phyloP scores from a whole-genome alignment of 345 rosid genomes.

The Limnanthes douglasii region DNA sequence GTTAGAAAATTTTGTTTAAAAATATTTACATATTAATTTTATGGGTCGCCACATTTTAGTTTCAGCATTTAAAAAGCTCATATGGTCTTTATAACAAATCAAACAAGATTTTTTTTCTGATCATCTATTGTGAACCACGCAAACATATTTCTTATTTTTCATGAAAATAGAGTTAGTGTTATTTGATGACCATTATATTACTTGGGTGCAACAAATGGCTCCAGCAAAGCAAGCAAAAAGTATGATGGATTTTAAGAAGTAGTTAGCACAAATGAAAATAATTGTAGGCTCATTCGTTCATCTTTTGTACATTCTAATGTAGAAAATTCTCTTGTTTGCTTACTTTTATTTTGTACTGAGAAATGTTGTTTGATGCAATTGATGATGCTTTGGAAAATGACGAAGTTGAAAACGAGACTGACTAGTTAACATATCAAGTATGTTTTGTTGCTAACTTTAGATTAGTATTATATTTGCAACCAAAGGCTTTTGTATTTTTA shows the following conservation, averaged over 20 bases:
- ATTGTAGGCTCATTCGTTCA: constrained; percentile 40
- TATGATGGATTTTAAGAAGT: constrained; percentile 73
- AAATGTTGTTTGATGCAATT: constrained; percentile 92
- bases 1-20: no score
- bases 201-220: constrained; percentile 65
- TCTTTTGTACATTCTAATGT: no score
- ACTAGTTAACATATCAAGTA: constrained; percentile 90
- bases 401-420: constrained; percentile 93
- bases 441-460: neutral
- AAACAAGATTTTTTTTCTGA: neutral
- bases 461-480: no score
- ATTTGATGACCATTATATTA: constrained; percentile 1
- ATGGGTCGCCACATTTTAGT: neutral
- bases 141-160: neutral
- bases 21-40: no score
- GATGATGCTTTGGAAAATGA: constrained; percentile 83
- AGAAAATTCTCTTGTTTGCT: no score
- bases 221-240: constrained; percentile 82
- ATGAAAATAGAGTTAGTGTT: neutral
- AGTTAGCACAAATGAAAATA: constrained; percentile 94
- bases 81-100: neutral
- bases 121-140: no score
- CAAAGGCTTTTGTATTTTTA: neutral
- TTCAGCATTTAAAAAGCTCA: constrained; percentile 1
- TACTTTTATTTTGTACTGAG: constrained; percentile 49